These are phyloP conservation scores for Singerocomus rubriflavus DNA, from an alignment of 1,284 basidiomycete genomes.

Conservation along the genomic window DNA sequence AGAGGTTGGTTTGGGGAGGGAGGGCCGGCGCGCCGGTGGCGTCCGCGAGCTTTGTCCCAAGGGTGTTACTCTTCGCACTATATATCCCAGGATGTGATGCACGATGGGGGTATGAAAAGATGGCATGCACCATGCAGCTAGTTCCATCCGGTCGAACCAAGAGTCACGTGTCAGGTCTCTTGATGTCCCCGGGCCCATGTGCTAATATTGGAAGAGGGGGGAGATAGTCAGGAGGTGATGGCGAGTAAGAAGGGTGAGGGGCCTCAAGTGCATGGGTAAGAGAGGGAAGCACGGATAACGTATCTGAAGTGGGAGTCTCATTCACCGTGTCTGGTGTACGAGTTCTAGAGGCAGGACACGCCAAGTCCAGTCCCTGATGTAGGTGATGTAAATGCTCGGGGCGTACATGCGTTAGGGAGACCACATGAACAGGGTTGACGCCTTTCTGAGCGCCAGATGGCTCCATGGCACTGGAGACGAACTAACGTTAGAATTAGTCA, in stretches of 20 bases:
- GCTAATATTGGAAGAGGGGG: not conserved
- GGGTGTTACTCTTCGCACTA: too few species aligned
- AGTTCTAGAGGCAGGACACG: too few species aligned
- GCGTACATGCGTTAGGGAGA: not conserved
- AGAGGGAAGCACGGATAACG: not conserved
- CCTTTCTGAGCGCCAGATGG: too few species aligned
- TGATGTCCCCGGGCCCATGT: not conserved
- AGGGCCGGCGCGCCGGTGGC: not conserved
- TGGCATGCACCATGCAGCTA: not conserved
- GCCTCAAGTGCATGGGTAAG: too few species aligned
- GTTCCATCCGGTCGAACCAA: not conserved
- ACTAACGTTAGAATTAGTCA: constrained; percentile 2
- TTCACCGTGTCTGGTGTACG: too few species aligned
- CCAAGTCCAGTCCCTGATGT: not conserved
- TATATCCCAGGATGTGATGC: not conserved
- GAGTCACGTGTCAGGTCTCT: too few species aligned
- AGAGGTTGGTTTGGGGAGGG: too few species aligned
- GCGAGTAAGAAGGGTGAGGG: not conserved
- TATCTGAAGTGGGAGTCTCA: not conserved
- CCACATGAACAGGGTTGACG: not conserved
- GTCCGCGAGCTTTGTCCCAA: not conserved
- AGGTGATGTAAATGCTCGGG: too few species aligned
- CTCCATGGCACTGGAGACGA: constrained; percentile 8
- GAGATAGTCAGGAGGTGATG: not conserved
- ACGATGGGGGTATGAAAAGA: not conserved